Evolutionary conservation across 345 rosid species (phyloP).

Genomic region (Acer saccharum): DNA sequence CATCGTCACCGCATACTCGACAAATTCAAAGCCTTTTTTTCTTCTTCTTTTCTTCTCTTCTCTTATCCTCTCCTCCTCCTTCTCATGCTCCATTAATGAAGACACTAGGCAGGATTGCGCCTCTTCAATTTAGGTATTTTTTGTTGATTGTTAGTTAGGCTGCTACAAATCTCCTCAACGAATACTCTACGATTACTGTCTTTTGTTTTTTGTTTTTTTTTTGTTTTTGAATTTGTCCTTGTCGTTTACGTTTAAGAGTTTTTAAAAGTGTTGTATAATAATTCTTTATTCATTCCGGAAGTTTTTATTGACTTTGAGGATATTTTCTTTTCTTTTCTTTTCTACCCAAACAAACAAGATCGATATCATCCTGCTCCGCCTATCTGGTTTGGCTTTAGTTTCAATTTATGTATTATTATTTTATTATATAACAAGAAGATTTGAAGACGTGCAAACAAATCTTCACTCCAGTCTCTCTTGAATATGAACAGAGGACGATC

Average conservation of each 20-base stretch:
- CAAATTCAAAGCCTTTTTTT: background rate
- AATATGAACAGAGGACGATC: no score
- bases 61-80: background rate
- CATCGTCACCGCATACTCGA: background rate
- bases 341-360: background rate
- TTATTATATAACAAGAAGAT: no score
- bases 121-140: background rate
- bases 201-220: no score
- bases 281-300: background rate
- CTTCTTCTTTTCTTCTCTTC: no score
- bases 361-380: background rate
- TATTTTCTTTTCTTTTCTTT: background rate
- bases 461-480: no score
- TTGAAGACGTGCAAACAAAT: no score
- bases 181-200: background rate
- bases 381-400: background rate
- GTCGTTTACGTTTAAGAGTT: background rate
- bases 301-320: background rate
- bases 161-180: background rate
- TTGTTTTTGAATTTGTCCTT: background rate
- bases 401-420: no score
- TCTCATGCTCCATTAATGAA: background rate
- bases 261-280: background rate
- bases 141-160: background rate
- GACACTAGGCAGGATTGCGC: background rate